Base-by-base conservation (phyloP, 164 flowering plant genomes). In the Liquidambar formosana region DNA sequence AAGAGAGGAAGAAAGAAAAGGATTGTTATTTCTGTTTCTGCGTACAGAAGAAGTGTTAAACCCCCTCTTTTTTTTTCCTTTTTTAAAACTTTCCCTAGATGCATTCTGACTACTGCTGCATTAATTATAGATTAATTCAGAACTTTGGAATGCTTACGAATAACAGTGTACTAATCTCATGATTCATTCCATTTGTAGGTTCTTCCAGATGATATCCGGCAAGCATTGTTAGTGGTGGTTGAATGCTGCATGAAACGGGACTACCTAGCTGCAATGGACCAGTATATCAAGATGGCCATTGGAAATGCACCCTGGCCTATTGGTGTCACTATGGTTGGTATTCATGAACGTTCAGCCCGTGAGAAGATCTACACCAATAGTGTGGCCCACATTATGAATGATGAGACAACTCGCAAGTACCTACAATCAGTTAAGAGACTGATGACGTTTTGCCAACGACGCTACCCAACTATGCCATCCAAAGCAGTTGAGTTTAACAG, bases 281-380 rank as follows among this genome's bases (percentile, higher is more conserved):
- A 93, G 49, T 96, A 96, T 64, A 96, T 96, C 66, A 96, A 82
- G 77, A 16, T 96, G 79, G 98, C 99, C 52, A 96, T 96, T 47
- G 98, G 99, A 38, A 96, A 96, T 81, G 99, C 99, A 16, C 99
- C 99, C 1, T 96, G 99, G 99, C 99, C 99, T 51, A 96, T 96
- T 78, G 99, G 99, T 80, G 99, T 96, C 21, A 96, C 99, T 81
- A 96, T 96, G 99, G 99, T 96, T 84, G 99, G 98, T 75, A 96
- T 96, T 75, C 99, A 96, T 27, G 99, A 96, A 77, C 96, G 99
- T 77, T 96, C 99, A 4, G 99, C 99, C 25, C 98, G 98, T 45
- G 99, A 96, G 80, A 96, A 96, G 86, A 96, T 96, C 63, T 82
- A 91, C 75, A 96, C 98, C 63, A 93, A 90, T 69, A 96, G 99